Evolutionary conservation across 179 eudicot species (phyloP).

Genomic region (Sideroxylon spinosum): DNA sequence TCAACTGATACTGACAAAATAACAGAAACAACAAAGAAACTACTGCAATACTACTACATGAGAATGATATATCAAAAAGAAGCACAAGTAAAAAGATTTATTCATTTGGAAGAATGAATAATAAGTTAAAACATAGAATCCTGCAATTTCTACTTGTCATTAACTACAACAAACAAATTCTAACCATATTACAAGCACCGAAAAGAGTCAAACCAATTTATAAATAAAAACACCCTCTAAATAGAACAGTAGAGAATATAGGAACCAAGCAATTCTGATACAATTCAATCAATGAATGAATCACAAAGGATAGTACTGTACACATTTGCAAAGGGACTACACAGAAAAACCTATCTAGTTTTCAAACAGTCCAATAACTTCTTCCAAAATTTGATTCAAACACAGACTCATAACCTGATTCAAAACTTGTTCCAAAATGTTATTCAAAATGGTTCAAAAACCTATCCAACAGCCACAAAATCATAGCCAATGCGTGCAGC

Average conservation of each 20-base stretch:
- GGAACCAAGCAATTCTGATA: neutral
- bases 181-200: conserved; percentile 5
- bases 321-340: too few species aligned
- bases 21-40: neutral
- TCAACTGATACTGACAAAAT: neutral
- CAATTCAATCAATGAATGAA: neutral
- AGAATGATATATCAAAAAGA: neutral
- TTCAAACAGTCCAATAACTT: too few species aligned
- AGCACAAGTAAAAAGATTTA: conserved; percentile 66
- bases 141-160: conserved; percentile 19
- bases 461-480: too few species aligned
- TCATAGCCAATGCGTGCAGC: too few species aligned
- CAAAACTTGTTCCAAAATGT: too few species aligned
- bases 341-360: too few species aligned
- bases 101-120: conserved; percentile 80
- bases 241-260: neutral
- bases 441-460: too few species aligned
- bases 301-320: neutral
- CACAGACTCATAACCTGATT: too few species aligned
- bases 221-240: neutral
- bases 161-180: neutral
- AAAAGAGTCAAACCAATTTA: neutral
- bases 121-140: conserved; percentile 30
- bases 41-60: neutral
- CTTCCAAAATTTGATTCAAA: too few species aligned